A percentile compares a stretch with the other conserved stretches of the same genome.
Conservation (phyloP, 2,329 filamentous ascomycete genomes). For the Cladosporium cucumerinum region DNA sequence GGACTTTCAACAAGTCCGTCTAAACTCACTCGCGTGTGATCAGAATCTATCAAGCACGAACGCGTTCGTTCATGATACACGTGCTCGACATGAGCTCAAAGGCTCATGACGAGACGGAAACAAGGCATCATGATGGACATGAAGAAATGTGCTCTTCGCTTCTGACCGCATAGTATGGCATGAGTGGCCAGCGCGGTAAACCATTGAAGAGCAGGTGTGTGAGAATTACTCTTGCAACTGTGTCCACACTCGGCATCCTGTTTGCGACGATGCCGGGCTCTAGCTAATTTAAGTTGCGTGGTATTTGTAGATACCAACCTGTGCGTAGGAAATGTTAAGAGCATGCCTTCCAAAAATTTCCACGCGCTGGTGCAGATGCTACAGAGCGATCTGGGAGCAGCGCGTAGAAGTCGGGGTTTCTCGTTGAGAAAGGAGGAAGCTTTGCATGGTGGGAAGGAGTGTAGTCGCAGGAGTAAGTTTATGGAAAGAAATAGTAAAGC, state of each 20-base stretch:
- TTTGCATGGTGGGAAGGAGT: not conserved
- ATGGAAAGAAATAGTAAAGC: conserved; percentile 4
- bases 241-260: conserved; percentile 32
- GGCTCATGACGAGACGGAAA: not conserved
- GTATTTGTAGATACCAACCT: conserved; percentile 2
- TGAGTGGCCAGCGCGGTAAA: conserved; percentile 15
- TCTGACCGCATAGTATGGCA: conserved; percentile 16
- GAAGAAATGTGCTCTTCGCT: conserved; percentile 16
- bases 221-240: conserved; percentile 28
- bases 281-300: conserved; percentile 26
- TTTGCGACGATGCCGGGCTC: conserved; percentile 27
- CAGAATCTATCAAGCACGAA: not conserved
- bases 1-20: not conserved
- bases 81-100: not conserved
- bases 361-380: not conserved
- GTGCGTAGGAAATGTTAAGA: not conserved
- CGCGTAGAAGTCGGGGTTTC: not conserved
- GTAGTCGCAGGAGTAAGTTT: not conserved
- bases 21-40: not conserved
- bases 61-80: not conserved
- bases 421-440: not conserved
- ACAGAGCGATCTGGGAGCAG: not conserved
- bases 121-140: not conserved
- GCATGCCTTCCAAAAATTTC: not conserved
- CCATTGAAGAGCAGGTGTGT: conserved; percentile 18